Evolutionary conservation across 2,329 filamentous ascomycete genomes (phyloP).

Genomic region (Neurospora sp.): DNA sequence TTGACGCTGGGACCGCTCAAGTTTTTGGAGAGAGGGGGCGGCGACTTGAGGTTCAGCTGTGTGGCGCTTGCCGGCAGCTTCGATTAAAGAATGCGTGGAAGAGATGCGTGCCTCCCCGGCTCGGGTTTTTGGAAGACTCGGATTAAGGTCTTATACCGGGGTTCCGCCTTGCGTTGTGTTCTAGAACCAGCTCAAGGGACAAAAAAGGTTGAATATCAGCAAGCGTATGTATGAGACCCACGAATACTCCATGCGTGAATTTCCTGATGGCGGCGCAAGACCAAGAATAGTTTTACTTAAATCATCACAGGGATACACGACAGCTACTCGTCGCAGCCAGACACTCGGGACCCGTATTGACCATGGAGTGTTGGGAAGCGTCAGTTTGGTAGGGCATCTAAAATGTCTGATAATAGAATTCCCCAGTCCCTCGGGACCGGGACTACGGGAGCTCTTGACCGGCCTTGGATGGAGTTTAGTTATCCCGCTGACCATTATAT

Average conservation of each 20-base stretch:
- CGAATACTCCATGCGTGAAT: neutral
- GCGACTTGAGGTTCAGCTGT: constrained; percentile 48
- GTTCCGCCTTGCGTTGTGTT: neutral
- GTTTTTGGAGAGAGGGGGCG: constrained; percentile 46
- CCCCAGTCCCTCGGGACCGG: neutral
- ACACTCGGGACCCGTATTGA: neutral
- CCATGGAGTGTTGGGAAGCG: neutral
- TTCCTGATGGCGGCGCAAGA: neutral
- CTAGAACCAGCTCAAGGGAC: neutral
- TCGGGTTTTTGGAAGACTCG: neutral
- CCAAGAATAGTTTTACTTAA: neutral
- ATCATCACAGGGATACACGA: neutral
- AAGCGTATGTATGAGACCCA: neutral
- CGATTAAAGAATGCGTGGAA: constrained; percentile 25
- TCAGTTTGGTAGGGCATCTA: neutral
- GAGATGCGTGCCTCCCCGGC: neutral
- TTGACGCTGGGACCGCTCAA: constrained; percentile 56
- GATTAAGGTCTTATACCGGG: neutral
- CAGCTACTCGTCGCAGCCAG: neutral
- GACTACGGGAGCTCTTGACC: neutral
- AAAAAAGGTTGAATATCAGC: neutral
- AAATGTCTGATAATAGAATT: neutral
- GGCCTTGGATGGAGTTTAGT: neutral
- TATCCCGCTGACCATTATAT: neutral
- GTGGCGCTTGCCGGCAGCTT: constrained; percentile 43